A percentile compares a stretch with the other conserved stretches of the same genome.
These are phyloP conservation scores for Neofusicoccum sp. DNA, from an alignment of 2,329 filamentous ascomycete genomes.

Conservation along the genomic window DNA sequence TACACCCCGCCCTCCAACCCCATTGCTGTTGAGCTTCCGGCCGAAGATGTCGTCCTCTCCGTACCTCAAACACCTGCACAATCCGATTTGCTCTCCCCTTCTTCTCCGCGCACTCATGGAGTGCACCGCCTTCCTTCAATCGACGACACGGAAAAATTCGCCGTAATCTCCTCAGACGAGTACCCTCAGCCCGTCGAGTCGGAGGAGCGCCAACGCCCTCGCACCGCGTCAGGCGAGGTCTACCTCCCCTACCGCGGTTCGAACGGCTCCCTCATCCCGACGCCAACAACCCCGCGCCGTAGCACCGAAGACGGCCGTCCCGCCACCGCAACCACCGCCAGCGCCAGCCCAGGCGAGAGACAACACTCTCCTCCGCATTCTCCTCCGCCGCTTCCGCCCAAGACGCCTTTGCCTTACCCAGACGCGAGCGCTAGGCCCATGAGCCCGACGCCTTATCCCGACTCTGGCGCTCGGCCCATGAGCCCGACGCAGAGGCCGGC, in stretches of 20 bases:
- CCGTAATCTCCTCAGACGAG: constrained; percentile 61
- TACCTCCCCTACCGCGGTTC: constrained; percentile 16
- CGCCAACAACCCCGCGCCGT: constrained; percentile 24
- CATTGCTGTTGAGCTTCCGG: constrained; percentile 59
- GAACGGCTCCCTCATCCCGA: constrained; percentile 12
- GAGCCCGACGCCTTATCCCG: background rate
- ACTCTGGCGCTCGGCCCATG: background rate
- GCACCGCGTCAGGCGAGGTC: background rate
- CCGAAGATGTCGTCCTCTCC: constrained; percentile 48
- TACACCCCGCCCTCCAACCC: constrained; percentile 48
- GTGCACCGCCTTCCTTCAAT: constrained; percentile 27
- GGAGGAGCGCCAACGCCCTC: constrained; percentile 20
- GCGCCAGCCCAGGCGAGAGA: constrained; percentile 22
- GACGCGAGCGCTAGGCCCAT: background rate
- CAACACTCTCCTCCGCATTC: constrained; percentile 27
- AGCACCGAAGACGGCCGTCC: constrained; percentile 32
- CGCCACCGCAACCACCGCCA: background rate
- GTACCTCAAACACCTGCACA: constrained; percentile 21
- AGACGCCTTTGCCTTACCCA: constrained; percentile 34
- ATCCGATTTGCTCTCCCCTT: constrained; percentile 44
- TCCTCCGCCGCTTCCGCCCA: constrained; percentile 41
- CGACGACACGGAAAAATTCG: constrained; percentile 69
- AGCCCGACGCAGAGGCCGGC: constrained; percentile 28
- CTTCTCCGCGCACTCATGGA: constrained; percentile 38
- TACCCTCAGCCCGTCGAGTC: constrained; percentile 43